These are phyloP conservation scores for Teratosphaeria gauchensis DNA, from an alignment of 2,329 filamentous ascomycete species.

Conservation along the genomic window DNA sequence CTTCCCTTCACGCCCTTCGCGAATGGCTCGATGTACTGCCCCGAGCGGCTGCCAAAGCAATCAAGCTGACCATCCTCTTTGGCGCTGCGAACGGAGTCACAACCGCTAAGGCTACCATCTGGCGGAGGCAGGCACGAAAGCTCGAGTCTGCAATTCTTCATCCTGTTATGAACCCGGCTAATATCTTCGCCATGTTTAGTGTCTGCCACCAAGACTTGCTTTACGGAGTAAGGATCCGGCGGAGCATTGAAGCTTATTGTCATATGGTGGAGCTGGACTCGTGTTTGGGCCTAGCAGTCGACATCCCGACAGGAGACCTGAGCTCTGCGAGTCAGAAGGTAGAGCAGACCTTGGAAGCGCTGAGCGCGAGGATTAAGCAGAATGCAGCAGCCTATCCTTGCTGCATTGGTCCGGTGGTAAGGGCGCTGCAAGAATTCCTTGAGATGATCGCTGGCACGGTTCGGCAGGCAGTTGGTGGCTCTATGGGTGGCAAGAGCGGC, in stretches of 20 bases:
- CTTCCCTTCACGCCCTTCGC: not conserved
- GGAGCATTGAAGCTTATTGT: not conserved
- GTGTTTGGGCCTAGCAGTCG: not conserved
- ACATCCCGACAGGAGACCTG: not conserved
- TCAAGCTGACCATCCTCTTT: not conserved
- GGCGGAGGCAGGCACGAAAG: not conserved
- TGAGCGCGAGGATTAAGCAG: not conserved
- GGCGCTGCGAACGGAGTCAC: not conserved
- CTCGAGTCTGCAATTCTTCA: not conserved
- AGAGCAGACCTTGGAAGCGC: not conserved
- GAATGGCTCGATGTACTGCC: not conserved
- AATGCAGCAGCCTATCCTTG: too few relatives aligned
- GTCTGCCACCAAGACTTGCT: too few relatives aligned
- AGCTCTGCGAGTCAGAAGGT: not conserved
- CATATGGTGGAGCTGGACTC: not conserved
- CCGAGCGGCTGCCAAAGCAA: not conserved
- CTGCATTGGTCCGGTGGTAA: too few relatives aligned
- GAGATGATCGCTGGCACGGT: not conserved
- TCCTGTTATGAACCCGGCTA: not conserved
- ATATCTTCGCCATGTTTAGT: not conserved
- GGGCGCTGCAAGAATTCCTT: not conserved
- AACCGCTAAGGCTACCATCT: too few relatives aligned
- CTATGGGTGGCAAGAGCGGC: too few relatives aligned
- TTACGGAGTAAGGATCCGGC: too few relatives aligned
- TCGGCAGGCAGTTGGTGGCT: not conserved